Evolutionary conservation across 1,284 basidiomycete species (phyloP), one percentile per base, ranked within the genome.

Genomic region (Macrocystidia cucumis): DNA sequence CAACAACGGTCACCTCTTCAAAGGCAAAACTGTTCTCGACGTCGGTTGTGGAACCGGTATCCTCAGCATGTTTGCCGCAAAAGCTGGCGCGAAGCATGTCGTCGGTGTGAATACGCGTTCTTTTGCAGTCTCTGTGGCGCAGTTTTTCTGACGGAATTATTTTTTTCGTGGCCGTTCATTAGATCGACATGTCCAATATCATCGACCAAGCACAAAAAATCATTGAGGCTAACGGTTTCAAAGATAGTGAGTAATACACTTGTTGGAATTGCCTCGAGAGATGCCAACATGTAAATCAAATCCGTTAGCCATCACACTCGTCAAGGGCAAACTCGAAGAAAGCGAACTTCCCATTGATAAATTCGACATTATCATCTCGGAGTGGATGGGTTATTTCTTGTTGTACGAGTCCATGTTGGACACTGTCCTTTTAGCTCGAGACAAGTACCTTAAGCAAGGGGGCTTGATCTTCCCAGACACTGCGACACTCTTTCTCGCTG

Each of bases 181-280:
- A 91, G 88, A 95, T 99, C 59, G 96, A 99, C 66, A 98, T 98
- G 96, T 97, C 91, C 46, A 98, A 98, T 67, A 99, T 99, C 65
- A 89, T 98, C 56, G 95, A 98, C 67, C 93, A 98, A 69, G 96
- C 96, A 4, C 78, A 85, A 67, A 93, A 92, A 66, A 98, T 98
- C 49, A 80, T 98, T 46, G 84, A 92, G 50, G 88, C 90, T 11
- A 99, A 99, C 52, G 93, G 93, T 33, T 96, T 98, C 71, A 79
- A 80, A 62, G 84, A 97, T 57, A 87, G 90, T 95, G 45, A 48
- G 89, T 75, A 22, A 31, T n/a, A 23, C 9, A 20, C 29, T 9
- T n/a, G n/a, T 32, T 37, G 8, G 16, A 27, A 26, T 12, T 11
- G 11, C 29, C 5, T 16, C 27, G 17, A 21, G 17, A 40, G 22